phyloP scores from a whole-genome alignment of 108 stramenopile genomes.

The Cyclotella choctawhatcheeana region DNA sequence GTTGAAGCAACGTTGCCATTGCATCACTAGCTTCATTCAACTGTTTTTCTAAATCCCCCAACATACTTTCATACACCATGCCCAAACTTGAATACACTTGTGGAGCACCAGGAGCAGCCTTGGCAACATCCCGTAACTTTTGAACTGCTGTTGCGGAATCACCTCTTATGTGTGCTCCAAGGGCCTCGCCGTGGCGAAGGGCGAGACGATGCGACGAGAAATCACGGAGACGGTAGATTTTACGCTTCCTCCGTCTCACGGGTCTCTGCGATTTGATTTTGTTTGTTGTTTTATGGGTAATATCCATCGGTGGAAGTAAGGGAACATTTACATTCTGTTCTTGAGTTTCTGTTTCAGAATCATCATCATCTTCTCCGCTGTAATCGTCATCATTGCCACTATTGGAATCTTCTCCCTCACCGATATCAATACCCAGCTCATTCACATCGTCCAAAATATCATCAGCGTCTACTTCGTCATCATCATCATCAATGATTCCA shows the following conservation, averaged over 20 bases:
- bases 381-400: constrained; percentile 27
- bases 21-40: constrained; percentile 4
- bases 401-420: constrained; percentile 9
- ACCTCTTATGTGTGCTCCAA: constrained; percentile 77
- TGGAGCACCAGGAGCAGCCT: constrained; percentile 81
- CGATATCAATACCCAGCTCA: constrained; percentile 39
- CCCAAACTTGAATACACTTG: constrained; percentile 87
- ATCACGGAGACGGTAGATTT: constrained; percentile 67
- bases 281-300: not conserved
- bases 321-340: not conserved
- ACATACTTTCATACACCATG: constrained; percentile 88
- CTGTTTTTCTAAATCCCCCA: constrained; percentile 48
- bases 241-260: constrained; percentile 35
- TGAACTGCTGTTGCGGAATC: constrained; percentile 65
- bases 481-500: constrained; percentile 20
- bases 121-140: constrained; percentile 70
- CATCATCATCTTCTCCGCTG: constrained; percentile 20
- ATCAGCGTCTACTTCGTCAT: constrained; percentile 32
- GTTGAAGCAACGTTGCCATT: not conserved
- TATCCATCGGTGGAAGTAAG: not conserved
- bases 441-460: constrained; percentile 34
- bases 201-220: constrained; percentile 77
- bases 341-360: constrained; percentile 10
- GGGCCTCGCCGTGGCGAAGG: constrained; percentile 78
- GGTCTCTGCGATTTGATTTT: not conserved